Evolutionary conservation across 805 yeast species (phyloP).

Genomic region (Lachancea dasiensis): DNA sequence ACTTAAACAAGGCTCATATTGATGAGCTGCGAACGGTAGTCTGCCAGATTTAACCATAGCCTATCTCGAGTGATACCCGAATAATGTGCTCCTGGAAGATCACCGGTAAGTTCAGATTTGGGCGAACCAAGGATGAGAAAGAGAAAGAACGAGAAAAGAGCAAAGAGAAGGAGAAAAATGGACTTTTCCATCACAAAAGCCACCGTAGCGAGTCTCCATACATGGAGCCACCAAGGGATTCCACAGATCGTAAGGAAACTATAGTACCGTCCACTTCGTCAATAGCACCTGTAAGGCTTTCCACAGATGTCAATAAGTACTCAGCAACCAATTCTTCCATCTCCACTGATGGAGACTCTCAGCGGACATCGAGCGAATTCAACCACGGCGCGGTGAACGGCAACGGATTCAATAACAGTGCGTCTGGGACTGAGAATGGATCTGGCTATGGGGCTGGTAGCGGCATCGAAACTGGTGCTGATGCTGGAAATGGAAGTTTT

Average conservation of each 20-base stretch:
- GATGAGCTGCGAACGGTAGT: too few relatives aligned
- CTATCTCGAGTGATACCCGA: too few relatives aligned
- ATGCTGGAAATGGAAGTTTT: neutral
- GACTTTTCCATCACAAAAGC: constrained; percentile 12
- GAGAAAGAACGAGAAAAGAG: constrained; percentile 16
- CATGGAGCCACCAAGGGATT: constrained; percentile 10
- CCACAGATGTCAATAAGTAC: constrained; percentile 16
- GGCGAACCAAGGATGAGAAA: constrained; percentile 29
- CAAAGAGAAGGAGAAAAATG: constrained; percentile 14
- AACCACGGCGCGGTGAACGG: neutral
- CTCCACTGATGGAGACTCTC: constrained; percentile 17
- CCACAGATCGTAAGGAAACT: constrained; percentile 25
- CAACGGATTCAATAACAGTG: neutral
- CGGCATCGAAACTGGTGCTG: neutral
- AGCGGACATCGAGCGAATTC: constrained; percentile 1
- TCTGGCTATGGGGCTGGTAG: neutral
- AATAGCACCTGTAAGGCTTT: constrained; percentile 24
- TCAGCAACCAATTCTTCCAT: constrained; percentile 14
- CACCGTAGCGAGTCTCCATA: constrained; percentile 7
- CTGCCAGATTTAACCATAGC: too few relatives aligned
- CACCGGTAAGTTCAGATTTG: constrained; percentile 29
- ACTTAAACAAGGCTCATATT: too few relatives aligned
- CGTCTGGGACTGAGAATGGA: neutral
- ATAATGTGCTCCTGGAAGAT: constrained; percentile 33
- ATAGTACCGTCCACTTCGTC: constrained; percentile 27